Base-by-base conservation (phyloP, 2,329 filamentous ascomycete genomes). In the Aspergillus fischeri region DNA sequence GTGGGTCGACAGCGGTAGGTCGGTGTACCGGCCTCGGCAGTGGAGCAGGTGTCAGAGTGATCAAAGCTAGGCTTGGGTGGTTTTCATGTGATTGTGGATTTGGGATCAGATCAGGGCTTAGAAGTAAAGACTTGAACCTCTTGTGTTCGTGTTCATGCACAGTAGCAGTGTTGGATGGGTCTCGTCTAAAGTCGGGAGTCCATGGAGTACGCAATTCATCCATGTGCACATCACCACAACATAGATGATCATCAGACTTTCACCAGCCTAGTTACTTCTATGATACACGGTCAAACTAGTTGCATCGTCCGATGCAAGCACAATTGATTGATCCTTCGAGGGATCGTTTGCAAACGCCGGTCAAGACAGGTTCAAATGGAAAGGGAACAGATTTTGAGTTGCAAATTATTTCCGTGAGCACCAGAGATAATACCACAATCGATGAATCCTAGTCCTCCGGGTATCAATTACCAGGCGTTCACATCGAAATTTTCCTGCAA, bases 401-500 rank as follows among this genome's bases (percentile, higher is more conserved):
- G 20, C 11, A 24, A 14, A 47, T 47, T 47, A 27, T 14, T 47
- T 47, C 24, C 44, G 44, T 47, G 6, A 47, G 11, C 11, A 7
- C 44, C 44, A 11, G 24, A 4, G 32, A 17, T 38, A 47, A 25
- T 44, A 27, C 38, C 17, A 38, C 27, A 20, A 29, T 49, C 6
- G 32, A 11, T 38, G 24, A 11, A 9, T 35, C 28, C 20, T 17
- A 21, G 20, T 14, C 35, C n/a, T 45, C 28, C 25, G 21, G 14
- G 10, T n/a, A 38, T 29, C 48, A 17, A 55, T 77, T 86, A 96
- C 91, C 92, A 96, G 51, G 91, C 91, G 67, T 85, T 85, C 57
- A 95, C 89, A 69, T 97, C 93, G 67, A 97, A 97, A 72, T 96
- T 96, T 77, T 97, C 93, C 86, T 92, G 61, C 35, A 49, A 58